phyloP scores from a whole-genome alignment of 768 basidiomycete species.

The Tulasnella sp. region DNA sequence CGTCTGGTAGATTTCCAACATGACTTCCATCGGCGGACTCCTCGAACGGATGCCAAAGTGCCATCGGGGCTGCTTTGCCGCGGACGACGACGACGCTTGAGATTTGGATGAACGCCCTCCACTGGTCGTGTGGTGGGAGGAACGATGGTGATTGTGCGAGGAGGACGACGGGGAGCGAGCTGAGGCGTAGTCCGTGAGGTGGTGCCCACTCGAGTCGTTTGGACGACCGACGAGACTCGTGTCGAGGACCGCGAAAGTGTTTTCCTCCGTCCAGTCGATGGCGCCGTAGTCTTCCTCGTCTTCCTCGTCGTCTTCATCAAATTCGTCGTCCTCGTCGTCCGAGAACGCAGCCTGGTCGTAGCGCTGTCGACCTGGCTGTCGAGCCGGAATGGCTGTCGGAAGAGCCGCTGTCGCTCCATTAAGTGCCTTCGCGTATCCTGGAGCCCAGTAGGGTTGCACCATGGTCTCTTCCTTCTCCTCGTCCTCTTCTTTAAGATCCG shows the following conservation, averaged over 20 bases:
- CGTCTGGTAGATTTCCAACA: conserved; percentile 96
- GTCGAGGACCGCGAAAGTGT: conserved; percentile 26
- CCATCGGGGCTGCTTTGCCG: conserved; percentile 54
- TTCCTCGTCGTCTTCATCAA: conserved; percentile 22
- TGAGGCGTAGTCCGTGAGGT: conserved; percentile 58
- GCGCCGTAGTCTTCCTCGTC: conserved; percentile 8
- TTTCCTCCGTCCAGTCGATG: conserved; percentile 24
- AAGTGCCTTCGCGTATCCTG: background rate
- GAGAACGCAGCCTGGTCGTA: conserved; percentile 4
- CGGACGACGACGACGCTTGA: background rate
- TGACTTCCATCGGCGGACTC: conserved; percentile 96
- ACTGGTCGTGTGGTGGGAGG: background rate
- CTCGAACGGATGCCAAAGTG: conserved; percentile 96
- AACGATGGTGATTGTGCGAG: conserved; percentile 40
- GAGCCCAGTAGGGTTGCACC: conserved; percentile 5
- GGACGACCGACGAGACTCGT: conserved; percentile 4
- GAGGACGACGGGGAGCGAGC: conserved; percentile 85
- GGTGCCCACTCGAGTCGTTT: conserved; percentile 14
- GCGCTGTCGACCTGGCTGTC: background rate
- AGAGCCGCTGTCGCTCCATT: background rate
- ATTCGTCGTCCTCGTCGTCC: conserved; percentile 19
- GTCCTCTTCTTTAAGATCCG: conserved; percentile 74
- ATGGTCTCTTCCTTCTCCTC: background rate
- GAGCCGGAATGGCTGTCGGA: conserved; percentile 11
- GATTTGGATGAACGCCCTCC: background rate